Percentiles rank a stretch among this genome's conserved stretches.
Evolutionary conservation across 176 grass and related monocot genomes (phyloP).

Genomic region (Oryza glaberrima): DNA sequence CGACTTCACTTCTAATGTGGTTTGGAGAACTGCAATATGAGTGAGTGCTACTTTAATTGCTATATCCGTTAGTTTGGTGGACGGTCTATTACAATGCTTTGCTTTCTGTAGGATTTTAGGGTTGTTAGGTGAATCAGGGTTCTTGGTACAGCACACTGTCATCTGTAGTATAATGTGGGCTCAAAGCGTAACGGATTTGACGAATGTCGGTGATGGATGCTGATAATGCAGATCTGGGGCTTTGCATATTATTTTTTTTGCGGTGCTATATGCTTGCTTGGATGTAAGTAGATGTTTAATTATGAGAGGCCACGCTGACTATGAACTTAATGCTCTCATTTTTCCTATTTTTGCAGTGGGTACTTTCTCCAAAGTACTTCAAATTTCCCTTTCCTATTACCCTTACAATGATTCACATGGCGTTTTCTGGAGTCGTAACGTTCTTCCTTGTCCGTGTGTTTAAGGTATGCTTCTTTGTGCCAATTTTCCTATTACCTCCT

Average conservation of each 20-base stretch:
- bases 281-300: not conserved
- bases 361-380: slow-evolving; percentile 97
- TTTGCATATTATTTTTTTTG: not conserved
- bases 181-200: not conserved
- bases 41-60: not conserved
- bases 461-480: slow-evolving; percentile 64
- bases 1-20: slow-evolving; percentile 17
- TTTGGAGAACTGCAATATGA: not conserved
- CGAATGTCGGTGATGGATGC: not conserved
- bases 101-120: slow-evolving; percentile 3
- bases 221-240: not conserved
- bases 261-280: not conserved
- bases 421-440: slow-evolving; percentile 84
- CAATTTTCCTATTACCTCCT: slow-evolving; percentile 30
- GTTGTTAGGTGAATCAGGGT: not conserved
- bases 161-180: slow-evolving; percentile 4
- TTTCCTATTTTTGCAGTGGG: slow-evolving; percentile 69
- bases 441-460: slow-evolving; percentile 97
- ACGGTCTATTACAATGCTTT: slow-evolving; percentile 16
- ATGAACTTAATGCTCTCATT: slow-evolving; percentile 1
- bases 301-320: not conserved
- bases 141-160: not conserved
- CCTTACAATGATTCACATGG: slow-evolving; percentile 99
- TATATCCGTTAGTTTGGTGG: slow-evolving; percentile 23
- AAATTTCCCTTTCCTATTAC: slow-evolving; percentile 98